Percentiles rank a stretch among this genome's conserved stretches.
Evolutionary conservation across 768 basidiomycete species (phyloP).

Genomic region (Amanita polypyramis): DNA sequence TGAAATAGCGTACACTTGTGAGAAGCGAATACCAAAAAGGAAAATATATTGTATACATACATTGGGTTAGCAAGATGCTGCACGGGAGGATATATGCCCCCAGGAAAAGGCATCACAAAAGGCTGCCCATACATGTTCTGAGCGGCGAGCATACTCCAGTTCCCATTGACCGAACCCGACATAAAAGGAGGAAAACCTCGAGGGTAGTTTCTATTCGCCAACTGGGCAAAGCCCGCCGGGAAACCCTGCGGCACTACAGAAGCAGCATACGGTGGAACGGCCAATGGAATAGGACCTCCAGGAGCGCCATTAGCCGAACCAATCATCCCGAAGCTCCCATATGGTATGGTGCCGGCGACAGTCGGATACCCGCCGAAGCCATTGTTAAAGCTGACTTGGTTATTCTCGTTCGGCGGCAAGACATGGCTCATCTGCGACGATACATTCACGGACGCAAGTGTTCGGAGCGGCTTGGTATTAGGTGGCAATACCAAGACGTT

Average conservation of each 20-base stretch:
- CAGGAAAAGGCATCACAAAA: not conserved
- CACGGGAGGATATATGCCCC: not conserved
- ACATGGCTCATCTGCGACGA: no score
- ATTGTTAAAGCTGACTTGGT: no score
- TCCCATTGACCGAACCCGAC: not conserved
- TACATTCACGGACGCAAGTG: no score
- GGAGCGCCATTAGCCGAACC: not conserved
- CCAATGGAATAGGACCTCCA: not conserved
- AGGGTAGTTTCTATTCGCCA: not conserved
- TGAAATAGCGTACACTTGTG: not conserved
- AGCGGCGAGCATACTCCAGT: not conserved
- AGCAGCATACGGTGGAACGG: not conserved
- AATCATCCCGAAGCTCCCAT: no score
- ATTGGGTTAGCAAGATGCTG: not conserved
- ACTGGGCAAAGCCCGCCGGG: not conserved
- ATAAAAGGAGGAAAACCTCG: not conserved
- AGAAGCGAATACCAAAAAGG: not conserved
- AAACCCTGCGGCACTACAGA: not conserved
- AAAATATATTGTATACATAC: not conserved
- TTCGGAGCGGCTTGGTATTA: no score
- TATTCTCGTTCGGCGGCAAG: no score
- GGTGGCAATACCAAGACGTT: no score
- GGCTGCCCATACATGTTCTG: not conserved
- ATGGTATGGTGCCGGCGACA: no score
- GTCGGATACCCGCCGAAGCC: no score